Evolutionary conservation across 106 monocot genomes (phyloP), one percentile per base, ranked within the genome.

Genomic region (Dioscorea zingiberensis): DNA sequence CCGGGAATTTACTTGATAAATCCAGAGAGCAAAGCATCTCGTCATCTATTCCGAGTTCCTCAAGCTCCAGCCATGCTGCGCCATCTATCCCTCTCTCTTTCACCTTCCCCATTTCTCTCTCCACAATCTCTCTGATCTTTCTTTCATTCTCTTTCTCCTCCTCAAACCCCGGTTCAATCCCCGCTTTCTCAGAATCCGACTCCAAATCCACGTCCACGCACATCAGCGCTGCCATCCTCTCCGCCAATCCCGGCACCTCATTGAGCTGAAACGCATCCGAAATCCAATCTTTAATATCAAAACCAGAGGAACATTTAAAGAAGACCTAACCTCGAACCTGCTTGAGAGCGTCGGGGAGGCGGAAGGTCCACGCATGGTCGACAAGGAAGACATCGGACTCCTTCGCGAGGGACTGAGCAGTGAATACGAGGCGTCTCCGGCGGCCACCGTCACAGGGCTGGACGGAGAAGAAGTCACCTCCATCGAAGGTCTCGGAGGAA

Each of bases 221-320:
- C 97, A 98, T 98, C 73, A 98, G 60, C 4, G 86, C 71, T 3
- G 91, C 92, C 97, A 98, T 98, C 63, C 97, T 83, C 81, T 91
- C 84, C 0, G 79, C 92, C 70, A 98, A 66, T 53, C 88, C 92
- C 4, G 88, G 86, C 7, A 98, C 79, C 38, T 86, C 88, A 73
- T 72, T 80, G 48, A 86, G 61, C 92, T 92, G 81, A 56, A 70
- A 63, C 25, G 38, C 38, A 48, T 46, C 25, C 17, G 65, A 44
- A 27, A 55, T 57, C 21, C 23, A 11, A 56, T 21, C 23, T 56
- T 56, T 56, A 22, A 21, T 7, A 56, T 21, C 56, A 56, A 56
- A 60, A 21, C 30, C 21, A 27, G 30, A 59, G 27, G 55, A 22
- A 44, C 38, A 28, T 18, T 25, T 7, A 66, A 70, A 13, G 22